phyloP scores from a whole-genome alignment of 345 rosid species.

The Gossypium rotundifolium region DNA sequence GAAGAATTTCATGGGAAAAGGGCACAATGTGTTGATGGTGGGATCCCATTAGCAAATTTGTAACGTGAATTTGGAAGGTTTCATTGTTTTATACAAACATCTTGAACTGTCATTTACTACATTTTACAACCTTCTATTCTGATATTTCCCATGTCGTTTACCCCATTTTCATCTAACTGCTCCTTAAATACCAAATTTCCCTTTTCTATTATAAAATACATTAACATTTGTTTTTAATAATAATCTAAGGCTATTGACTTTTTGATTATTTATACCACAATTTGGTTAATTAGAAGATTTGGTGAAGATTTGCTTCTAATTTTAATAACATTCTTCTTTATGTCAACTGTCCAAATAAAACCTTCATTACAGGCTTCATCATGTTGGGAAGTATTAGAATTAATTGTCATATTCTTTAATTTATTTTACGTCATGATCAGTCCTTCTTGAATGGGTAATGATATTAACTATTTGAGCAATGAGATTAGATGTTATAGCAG shows the following conservation, averaged over 20 bases:
- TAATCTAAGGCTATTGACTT: background rate
- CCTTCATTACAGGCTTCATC: background rate
- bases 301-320: background rate
- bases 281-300: background rate
- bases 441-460: background rate
- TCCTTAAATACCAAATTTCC: background rate
- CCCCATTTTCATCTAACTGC: slow-evolving; percentile 3
- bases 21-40: too few species aligned
- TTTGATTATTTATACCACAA: background rate
- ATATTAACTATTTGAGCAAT: background rate
- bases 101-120: background rate
- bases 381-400: background rate
- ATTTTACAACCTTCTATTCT: slow-evolving; percentile 13
- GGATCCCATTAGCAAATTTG: too few species aligned
- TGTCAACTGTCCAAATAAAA: background rate
- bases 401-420: background rate
- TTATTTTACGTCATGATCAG: background rate
- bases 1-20: too few species aligned
- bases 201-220: background rate
- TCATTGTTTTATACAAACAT: background rate
- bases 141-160: slow-evolving; percentile 10
- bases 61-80: background rate
- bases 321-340: background rate
- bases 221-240: background rate
- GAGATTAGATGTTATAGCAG: too few species aligned